phyloP scores from a whole-genome alignment of 2,329 filamentous ascomycete genomes.

The Pezicula radicicola region DNA sequence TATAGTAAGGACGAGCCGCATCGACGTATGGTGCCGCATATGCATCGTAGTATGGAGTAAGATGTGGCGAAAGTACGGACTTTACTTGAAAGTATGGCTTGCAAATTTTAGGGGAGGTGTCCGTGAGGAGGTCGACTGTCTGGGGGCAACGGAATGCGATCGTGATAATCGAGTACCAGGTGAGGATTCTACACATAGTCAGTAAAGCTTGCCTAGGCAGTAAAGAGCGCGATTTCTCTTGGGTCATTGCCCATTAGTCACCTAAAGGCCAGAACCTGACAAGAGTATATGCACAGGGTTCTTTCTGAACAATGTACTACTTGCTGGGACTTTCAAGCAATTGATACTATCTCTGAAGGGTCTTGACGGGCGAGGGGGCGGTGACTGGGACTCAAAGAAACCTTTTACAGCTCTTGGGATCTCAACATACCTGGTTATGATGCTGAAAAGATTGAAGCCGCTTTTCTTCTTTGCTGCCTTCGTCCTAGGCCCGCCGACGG shows the following conservation, averaged over 20 bases:
- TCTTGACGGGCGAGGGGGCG: too few species aligned
- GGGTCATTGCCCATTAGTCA: too few species aligned
- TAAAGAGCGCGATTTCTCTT: too few species aligned
- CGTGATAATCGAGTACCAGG: slow-evolving; percentile 84
- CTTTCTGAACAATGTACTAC: too few species aligned
- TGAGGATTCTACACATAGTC: slow-evolving; percentile 55
- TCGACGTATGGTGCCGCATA: slow-evolving; percentile 85
- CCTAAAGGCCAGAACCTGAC: too few species aligned
- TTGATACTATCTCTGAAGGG: too few species aligned
- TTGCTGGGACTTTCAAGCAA: too few species aligned
- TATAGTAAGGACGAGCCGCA: slow-evolving; percentile 71
- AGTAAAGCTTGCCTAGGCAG: too few species aligned
- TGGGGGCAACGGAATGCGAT: slow-evolving; percentile 80
- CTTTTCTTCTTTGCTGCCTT: slow-evolving; percentile 19
- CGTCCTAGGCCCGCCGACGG: slow-evolving; percentile 28
- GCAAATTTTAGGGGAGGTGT: slow-evolving; percentile 74
- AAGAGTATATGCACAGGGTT: too few species aligned
- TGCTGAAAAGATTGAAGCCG: slow-evolving; percentile 39
- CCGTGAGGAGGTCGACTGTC: slow-evolving; percentile 62
- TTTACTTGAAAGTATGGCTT: slow-evolving; percentile 73
- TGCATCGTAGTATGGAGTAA: slow-evolving; percentile 80
- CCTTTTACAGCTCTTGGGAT: too few species aligned
- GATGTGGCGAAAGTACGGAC: slow-evolving; percentile 64
- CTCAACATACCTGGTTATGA: slow-evolving; percentile 49
- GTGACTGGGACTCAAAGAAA: too few species aligned